Evolutionary conservation across 2,329 filamentous ascomycete species (phyloP), one percentile per base, ranked within the genome.

Genomic region (Dactylellina drechsleri): DNA sequence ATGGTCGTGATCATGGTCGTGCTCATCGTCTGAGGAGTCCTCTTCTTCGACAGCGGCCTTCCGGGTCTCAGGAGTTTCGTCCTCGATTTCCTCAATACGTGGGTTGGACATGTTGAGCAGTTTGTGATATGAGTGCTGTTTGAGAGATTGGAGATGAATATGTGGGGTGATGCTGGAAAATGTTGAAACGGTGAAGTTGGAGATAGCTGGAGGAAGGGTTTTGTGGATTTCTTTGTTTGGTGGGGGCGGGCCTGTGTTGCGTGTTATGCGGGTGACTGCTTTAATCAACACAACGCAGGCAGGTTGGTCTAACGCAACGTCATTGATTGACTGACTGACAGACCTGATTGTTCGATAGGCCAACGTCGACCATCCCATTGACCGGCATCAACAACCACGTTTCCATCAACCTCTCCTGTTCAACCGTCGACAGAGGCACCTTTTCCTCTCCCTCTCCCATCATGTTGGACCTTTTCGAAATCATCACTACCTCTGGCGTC

Each of bases 11-110:
- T 82, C 81, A 78, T 85, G 84, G 68, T 84, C 85, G 78, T 85
- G 84, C 79, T 82, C 83, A 79, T 79, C 78, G 41, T 79, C 78
- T 20, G 78, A 79, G 79, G 88, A 83, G 80, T 83, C 83, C 78
- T 83, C 82, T 77, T 88, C 88, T 81, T 92, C 89, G 81, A 91
- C 87, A 81, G 87, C 89, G 82, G 88, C 87, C 88, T 95, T 93
- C 86, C 92, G 89, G 31, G 57, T 26, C 31, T 60, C 65, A 82
- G 89, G 87, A 86, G 92, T 90, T 82, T 93, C 93, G 83, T 98
- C 95, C 81, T 92, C 91, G 81, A 99, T 89, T 86, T 99, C 95
- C 88, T 99, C 94, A 85, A 98, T 90, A 85, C 94, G 91, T 84
- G 94, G 92, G 87, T 97, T 96, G 83, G 95, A 91, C 95, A 99